Evolutionary conservation across 306 rosid species (phyloP), one percentile per base, ranked within the genome.

Genomic region (Sicyos edulis): DNA sequence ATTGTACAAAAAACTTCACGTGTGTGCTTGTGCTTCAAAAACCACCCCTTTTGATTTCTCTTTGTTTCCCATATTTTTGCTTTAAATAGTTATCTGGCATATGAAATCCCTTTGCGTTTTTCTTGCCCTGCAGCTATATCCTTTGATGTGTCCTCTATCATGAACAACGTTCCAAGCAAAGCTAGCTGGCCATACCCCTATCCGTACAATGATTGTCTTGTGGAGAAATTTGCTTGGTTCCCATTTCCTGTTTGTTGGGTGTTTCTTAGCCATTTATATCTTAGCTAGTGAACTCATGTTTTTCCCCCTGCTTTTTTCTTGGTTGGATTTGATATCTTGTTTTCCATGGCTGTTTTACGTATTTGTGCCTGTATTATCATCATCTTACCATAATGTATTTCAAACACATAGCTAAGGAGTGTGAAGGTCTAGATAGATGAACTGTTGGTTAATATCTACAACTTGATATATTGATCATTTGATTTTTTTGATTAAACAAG

Each of bases 91-190:
- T 79, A 51, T 69, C 54, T 49, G 42, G 76, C 77, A 60, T 69
- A 68, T 74, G 74, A 76, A 76, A 82, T 74, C 73, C 70, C 75
- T 68, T 53, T 60, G 55, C 40, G 71, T 80, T 70, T 29, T 61
- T 74, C 78, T 78, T 67, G 73, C 76, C 57, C 69, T 70, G 74
- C 82, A 60, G 72, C 49, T 78, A 78, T 51, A 80, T 78, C 49
- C 49, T 67, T 58, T 50, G 44, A 72, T 61, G 74, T 82, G 87
- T 81, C 78, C 86, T 71, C 21, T 78, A 88, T 88, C 88, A 87
- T 85, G 68, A 82, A 81, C 84, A 47, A 87, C 83, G 57, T 83
- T 79, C 87, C 91, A 87, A 80, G 80, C 81, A 45, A 63, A 85
- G 59, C 80, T 74, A 78, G 83, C 85, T 76, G 85, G 86, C 85